phyloP scores from a whole-genome alignment of 352 stramenopile species.

The Phytophthora capsici region DNA sequence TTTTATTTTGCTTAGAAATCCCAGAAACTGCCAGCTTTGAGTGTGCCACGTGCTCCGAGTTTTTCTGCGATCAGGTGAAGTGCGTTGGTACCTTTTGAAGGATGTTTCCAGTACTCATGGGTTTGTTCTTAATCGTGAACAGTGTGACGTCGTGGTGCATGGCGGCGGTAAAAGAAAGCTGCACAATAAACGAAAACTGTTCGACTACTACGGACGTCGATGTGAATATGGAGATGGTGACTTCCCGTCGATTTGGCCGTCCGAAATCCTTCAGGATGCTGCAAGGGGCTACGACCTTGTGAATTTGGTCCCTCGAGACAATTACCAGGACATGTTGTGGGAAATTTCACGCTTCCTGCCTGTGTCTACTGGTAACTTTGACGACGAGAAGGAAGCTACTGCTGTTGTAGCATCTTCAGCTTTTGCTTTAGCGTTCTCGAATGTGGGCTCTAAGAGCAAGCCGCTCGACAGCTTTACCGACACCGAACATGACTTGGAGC shows the following conservation, averaged over 20 bases:
- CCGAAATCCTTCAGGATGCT: slow-evolving; percentile 86
- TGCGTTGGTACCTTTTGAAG: background rate
- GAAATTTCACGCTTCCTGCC: slow-evolving; percentile 65
- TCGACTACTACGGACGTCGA: slow-evolving; percentile 92
- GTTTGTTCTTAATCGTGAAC: background rate
- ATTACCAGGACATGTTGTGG: slow-evolving; percentile 74
- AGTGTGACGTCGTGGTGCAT: slow-evolving; percentile 89
- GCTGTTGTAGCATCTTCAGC: slow-evolving; percentile 15
- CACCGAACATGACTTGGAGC: slow-evolving; percentile 7
- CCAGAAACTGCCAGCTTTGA: slow-evolving; percentile 71
- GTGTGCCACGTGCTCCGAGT: slow-evolving; percentile 91
- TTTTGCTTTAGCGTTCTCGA: slow-evolving; percentile 27
- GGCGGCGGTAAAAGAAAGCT: slow-evolving; percentile 71
- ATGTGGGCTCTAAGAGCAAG: slow-evolving; percentile 9
- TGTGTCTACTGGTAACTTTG: slow-evolving; percentile 49
- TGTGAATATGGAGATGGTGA: slow-evolving; percentile 92
- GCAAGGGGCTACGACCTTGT: slow-evolving; percentile 74
- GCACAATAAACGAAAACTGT: slow-evolving; percentile 85
- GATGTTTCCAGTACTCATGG: background rate
- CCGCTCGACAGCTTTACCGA: background rate
- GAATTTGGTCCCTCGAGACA: slow-evolving; percentile 49
- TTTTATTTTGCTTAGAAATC: slow-evolving; percentile 38
- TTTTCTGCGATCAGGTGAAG: slow-evolving; percentile 85
- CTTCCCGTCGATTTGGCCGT: slow-evolving; percentile 91
- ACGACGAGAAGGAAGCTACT: slow-evolving; percentile 13